Percentiles rank a stretch among this genome's conserved stretches.
Evolutionary conservation across 768 basidiomycete genomes (phyloP).

Genomic region (Epithele typhae): DNA sequence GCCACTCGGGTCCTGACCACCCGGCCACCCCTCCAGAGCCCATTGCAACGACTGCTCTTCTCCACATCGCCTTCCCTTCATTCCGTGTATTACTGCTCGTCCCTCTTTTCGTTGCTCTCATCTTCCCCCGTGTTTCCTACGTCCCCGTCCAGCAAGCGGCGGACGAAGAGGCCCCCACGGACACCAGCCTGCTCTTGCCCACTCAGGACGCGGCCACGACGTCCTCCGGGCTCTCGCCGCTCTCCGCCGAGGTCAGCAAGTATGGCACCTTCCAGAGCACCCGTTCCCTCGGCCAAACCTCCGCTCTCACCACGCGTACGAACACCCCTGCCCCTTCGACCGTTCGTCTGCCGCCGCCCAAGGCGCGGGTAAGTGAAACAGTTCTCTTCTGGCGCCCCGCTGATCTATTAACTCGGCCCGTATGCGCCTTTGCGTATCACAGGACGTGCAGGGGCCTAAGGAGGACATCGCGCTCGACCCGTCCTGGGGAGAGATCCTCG

Average conservation of each 20-base stretch:
- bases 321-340: constrained; percentile 38
- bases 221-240: constrained; percentile 49
- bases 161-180: constrained; percentile 34
- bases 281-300: constrained; percentile 46
- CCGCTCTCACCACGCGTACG: constrained; percentile 48
- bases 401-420: too few species aligned
- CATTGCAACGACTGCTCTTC: constrained; percentile 32
- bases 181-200: constrained; percentile 53
- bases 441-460: constrained; percentile 32
- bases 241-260: constrained; percentile 45
- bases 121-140: constrained; percentile 64
- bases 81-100: constrained; percentile 62
- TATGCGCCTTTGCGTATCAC: too few species aligned
- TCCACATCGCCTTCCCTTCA: constrained; percentile 54
- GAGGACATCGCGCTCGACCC: constrained; percentile 58
- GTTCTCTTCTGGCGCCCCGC: too few species aligned
- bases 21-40: constrained; percentile 16
- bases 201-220: constrained; percentile 39
- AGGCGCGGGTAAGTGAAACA: constrained; percentile 19
- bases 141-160: constrained; percentile 40
- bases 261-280: constrained; percentile 70
- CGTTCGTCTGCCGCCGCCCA: constrained; percentile 22
- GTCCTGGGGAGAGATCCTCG: constrained; percentile 66
- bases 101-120: constrained; percentile 55
- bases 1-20: background rate